These are phyloP conservation scores for Pyricularia pennisetigena DNA, from an alignment of 2,329 filamentous ascomycete genomes.

Conservation along the genomic window DNA sequence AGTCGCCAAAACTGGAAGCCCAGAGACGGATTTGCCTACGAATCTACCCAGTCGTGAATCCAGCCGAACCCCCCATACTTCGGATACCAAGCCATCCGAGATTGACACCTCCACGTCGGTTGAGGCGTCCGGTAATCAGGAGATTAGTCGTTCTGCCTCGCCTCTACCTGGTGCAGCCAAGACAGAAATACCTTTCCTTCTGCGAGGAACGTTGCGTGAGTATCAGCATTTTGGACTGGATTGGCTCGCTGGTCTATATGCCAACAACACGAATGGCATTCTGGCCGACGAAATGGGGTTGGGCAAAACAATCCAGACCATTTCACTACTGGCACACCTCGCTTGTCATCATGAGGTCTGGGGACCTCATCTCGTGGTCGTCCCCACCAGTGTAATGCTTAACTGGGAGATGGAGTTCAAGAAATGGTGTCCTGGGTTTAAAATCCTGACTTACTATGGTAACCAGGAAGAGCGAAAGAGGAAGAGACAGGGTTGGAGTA, in stretches of 20 bases:
- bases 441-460: constrained; percentile 94
- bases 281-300: constrained; percentile 97
- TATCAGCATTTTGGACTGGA: constrained; percentile 97
- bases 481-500: constrained; percentile 88
- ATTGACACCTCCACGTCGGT: constrained; percentile 29
- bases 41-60: constrained; percentile 31
- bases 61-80: constrained; percentile 37
- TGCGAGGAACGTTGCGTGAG: constrained; percentile 82
- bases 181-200: constrained; percentile 69
- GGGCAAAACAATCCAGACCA: constrained; percentile 97
- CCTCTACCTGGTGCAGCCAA: constrained; percentile 34
- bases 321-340: constrained; percentile 83
- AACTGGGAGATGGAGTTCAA: constrained; percentile 99
- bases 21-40: constrained; percentile 32
- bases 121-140: constrained; percentile 22
- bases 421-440: constrained; percentile 97
- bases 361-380: constrained; percentile 92
- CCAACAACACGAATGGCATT: constrained; percentile 89
- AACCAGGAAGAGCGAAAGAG: constrained; percentile 83
- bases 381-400: constrained; percentile 95
- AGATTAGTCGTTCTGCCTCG: constrained; percentile 21
- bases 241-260: constrained; percentile 90
- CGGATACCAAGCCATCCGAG: constrained; percentile 42
- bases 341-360: constrained; percentile 85
- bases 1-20: constrained; percentile 22